Evolutionary conservation across 2,329 filamentous ascomycete genomes (phyloP).

Genomic region (Aureobasidium musti): DNA sequence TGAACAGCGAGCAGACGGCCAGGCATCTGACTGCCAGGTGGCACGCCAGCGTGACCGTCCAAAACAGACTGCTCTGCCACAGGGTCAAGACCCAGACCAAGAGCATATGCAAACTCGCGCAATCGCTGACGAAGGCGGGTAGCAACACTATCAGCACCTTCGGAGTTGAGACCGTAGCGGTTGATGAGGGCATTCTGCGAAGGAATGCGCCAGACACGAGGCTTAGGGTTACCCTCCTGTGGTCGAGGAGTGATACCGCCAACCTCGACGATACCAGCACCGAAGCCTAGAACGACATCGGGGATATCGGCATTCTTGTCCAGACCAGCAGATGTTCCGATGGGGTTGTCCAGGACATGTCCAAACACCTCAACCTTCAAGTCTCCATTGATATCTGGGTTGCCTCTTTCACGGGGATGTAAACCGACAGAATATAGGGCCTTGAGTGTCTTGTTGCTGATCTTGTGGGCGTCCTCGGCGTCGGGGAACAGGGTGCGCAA

Average conservation of each 20-base stretch:
- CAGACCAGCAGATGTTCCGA: conserved; percentile 92
- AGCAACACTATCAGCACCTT: conserved; percentile 85
- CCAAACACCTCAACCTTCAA: conserved; percentile 71
- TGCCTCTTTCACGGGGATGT: conserved; percentile 78
- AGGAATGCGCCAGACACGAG: conserved; percentile 83
- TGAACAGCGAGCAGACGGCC: conserved; percentile 86
- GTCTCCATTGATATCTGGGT: conserved; percentile 56
- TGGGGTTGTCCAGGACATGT: conserved; percentile 74
- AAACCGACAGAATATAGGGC: conserved; percentile 71
- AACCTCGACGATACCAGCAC: conserved; percentile 85
- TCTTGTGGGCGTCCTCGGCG: conserved; percentile 89
- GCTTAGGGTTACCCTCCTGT: conserved; percentile 83
- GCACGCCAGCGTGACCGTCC: conserved; percentile 73
- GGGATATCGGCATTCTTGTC: conserved; percentile 94
- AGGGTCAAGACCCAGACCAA: conserved; percentile 65
- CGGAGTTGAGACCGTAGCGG: conserved; percentile 91
- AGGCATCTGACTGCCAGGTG: conserved; percentile 74
- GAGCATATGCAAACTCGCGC: conserved; percentile 69
- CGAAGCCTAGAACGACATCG: conserved; percentile 78
- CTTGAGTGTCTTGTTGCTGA: conserved; percentile 70
- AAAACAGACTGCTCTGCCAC: conserved; percentile 71
- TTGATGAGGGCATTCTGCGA: conserved; percentile 88
- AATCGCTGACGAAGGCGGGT: conserved; percentile 75
- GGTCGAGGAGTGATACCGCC: conserved; percentile 87
- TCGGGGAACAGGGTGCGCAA: conserved; percentile 69